Conservation (phyloP, 2,329 filamentous ascomycete genomes). For the Fusarium odoratissimum region DNA sequence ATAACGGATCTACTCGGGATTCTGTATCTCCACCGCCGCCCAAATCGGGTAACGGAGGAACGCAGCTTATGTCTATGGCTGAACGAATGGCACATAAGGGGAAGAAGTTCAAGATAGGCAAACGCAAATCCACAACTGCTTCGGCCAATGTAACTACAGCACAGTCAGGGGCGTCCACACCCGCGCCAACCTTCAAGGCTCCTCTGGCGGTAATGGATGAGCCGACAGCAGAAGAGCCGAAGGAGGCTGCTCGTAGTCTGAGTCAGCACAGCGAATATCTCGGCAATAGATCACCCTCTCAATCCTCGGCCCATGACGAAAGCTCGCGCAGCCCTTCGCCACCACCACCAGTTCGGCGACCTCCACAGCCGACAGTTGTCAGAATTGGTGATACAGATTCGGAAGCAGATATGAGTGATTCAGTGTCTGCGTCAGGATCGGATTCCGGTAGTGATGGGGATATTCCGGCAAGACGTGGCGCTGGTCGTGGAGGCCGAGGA, state of each 20-base stretch:
- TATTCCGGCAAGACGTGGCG: conserved; percentile 40
- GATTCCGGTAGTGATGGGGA: conserved; percentile 39
- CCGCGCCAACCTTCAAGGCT: neutral
- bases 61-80: conserved; percentile 64
- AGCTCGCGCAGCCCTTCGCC: conserved; percentile 33
- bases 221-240: neutral
- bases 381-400: conserved; percentile 43
- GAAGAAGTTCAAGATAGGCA: conserved; percentile 64
- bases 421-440: conserved; percentile 14
- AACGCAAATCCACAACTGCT: conserved; percentile 44
- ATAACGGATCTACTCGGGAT: conserved; percentile 1
- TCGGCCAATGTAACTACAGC: conserved; percentile 10
- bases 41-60: conserved; percentile 18
- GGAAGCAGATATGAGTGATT: conserved; percentile 28
- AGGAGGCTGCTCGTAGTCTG: neutral
- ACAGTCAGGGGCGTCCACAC: conserved; percentile 5
- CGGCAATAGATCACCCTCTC: neutral
- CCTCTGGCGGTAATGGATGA: neutral
- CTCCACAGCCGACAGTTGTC: conserved; percentile 37
- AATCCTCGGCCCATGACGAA: conserved; percentile 10
- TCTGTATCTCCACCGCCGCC: conserved; percentile 5
- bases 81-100: conserved; percentile 67
- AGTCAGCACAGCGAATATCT: neutral
- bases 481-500: conserved; percentile 41
- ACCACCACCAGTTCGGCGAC: neutral